Evolutionary conservation across 768 basidiomycete genomes (phyloP), one percentile per base, ranked within the genome.

Genomic region (Boletus speciosus): DNA sequence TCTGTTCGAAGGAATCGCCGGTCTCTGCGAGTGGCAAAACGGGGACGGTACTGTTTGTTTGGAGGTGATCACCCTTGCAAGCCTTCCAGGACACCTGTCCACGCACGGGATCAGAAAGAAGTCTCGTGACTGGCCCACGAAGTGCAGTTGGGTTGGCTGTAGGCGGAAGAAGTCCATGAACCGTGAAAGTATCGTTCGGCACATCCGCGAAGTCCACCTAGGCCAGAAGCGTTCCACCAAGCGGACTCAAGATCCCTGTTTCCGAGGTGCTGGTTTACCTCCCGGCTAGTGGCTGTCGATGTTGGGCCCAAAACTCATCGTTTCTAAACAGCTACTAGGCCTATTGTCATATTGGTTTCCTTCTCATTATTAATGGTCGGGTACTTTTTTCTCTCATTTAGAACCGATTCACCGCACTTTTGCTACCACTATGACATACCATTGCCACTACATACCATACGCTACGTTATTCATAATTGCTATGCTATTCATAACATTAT

Each of bases 131-230:
- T 0, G 0, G 1, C 29, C 0, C 1, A 54, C n/a, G 1, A 35
- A 4, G 1, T 67, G 66, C 21, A n/a, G 21, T 0, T 66, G 65
- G 63, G 32, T 4, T 6, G 52, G 36, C 2, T 65, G 64, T 7
- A 47, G 6, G 44, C 32, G 4, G 27, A 41, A 9, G 36, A 48
- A n/a, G 9, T 1, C 15, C 4, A 29, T 67, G 6, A 67, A 66
- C 8, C 64, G 66, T 2, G 58, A 66, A 39, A 58, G 59, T 6
- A 63, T 67, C 11, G 29, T 38, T 25, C 21, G 66, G 2, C 66
- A 68, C 2, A n/a, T 56, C 1, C 27, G 56, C 0, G 66, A 67
- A 25, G 40, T 57, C 0, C 66, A 67, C 10, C 1, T 63, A 5
- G 14, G 10, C 7, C 1, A 47, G 11, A 66, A 29, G 19, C 66